These are phyloP conservation scores for Wallacemonas sp. DNA, from an alignment of 208 protist species.

Conservation along the genomic window DNA sequence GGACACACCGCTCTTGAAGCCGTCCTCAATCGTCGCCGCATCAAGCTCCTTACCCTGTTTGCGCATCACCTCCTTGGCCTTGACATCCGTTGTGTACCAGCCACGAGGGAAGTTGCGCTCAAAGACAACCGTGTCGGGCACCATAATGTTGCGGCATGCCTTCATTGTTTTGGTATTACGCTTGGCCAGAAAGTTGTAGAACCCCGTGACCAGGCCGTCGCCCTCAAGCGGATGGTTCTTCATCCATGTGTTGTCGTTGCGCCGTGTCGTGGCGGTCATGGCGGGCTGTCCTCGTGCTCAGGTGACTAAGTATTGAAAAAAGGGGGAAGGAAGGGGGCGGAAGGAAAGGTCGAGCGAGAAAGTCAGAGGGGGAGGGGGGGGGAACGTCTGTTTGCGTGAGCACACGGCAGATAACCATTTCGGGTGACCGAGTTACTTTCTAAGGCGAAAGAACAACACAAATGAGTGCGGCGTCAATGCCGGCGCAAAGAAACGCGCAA, in stretches of 20 bases:
- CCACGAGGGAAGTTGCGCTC: slow-evolving; percentile 89
- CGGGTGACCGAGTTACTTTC: too few species aligned
- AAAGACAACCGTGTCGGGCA: slow-evolving; percentile 87
- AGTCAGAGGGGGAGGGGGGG: too few species aligned
- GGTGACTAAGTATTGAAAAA: background rate
- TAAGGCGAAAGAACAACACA: too few species aligned
- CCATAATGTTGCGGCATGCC: slow-evolving; percentile 66
- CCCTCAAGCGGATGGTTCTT: slow-evolving; percentile 88
- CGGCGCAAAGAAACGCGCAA: too few species aligned
- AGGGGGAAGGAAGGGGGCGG: background rate
- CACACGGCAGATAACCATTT: too few species aligned
- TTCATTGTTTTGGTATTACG: slow-evolving; percentile 86
- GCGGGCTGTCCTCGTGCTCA: background rate
- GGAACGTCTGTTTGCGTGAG: too few species aligned
- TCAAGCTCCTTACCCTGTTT: slow-evolving; percentile 88
- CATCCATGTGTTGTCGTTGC: slow-evolving; percentile 65
- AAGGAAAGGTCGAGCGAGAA: too few species aligned
- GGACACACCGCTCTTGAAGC: slow-evolving; percentile 46
- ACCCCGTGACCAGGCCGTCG: slow-evolving; percentile 70
- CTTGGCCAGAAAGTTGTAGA: slow-evolving; percentile 84
- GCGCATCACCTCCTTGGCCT: slow-evolving; percentile 78
- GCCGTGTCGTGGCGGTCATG: slow-evolving; percentile 23
- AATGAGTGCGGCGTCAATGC: too few species aligned
- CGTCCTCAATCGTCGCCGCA: slow-evolving; percentile 70
- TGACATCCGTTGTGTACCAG: slow-evolving; percentile 86